Evolutionary conservation across 176 grass and related monocot species (phyloP).

Genomic region (Musa troglodytarum): DNA sequence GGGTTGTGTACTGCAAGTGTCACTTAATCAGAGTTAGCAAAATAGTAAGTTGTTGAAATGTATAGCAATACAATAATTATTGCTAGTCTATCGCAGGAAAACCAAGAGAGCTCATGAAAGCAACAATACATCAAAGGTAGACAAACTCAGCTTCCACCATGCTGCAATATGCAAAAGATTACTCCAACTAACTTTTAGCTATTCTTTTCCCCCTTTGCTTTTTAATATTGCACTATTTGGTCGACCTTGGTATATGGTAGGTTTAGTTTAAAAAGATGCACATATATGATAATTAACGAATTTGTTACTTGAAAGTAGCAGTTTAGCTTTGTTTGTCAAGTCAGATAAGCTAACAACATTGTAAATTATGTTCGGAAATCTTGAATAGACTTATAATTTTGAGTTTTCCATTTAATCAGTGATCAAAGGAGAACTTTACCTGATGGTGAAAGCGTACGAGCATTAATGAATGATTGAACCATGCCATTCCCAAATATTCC

Average conservation of each 20-base stretch:
- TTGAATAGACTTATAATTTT: neutral
- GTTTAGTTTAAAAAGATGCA: too few species aligned
- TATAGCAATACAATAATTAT: neutral
- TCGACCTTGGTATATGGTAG: too few species aligned
- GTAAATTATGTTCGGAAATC: too few species aligned
- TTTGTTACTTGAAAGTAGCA: too few species aligned
- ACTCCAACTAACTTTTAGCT: too few species aligned
- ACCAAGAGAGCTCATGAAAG: neutral
- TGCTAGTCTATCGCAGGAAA: neutral
- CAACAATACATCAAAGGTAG: neutral
- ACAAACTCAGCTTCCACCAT: neutral
- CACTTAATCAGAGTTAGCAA: too few species aligned
- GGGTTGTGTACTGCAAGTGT: neutral
- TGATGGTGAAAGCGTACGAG: slow-evolving; percentile 73
- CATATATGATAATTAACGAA: too few species aligned
- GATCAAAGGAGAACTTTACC: slow-evolving; percentile 33
- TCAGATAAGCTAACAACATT: neutral
- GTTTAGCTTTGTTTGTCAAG: neutral
- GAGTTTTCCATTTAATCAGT: slow-evolving; percentile 9
- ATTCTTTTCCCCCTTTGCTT: too few species aligned
- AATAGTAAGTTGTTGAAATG: neutral
- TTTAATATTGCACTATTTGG: too few species aligned
- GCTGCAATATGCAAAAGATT: neutral
- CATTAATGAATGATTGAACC: slow-evolving; percentile 91
- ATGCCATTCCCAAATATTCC: slow-evolving; percentile 93